phyloP scores from a whole-genome alignment of 2,329 filamentous ascomycete genomes.

The Dactylonectria estremocensis region DNA sequence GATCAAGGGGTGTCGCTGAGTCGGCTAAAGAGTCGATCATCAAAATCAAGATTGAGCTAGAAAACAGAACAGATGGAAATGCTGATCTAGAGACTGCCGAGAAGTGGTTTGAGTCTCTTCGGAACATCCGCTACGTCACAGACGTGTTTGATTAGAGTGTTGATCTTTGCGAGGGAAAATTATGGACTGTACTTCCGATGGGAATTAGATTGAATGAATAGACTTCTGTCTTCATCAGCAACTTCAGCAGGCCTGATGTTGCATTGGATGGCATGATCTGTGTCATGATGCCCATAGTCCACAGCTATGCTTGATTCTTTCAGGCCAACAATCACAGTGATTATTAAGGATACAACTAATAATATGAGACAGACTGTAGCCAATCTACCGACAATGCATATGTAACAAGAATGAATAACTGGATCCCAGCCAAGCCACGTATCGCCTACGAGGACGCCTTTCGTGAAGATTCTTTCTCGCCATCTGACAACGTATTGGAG shows the following conservation, averaged over 20 bases:
- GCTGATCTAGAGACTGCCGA: slow-evolving; percentile 53
- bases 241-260: too few species aligned
- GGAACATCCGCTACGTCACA: slow-evolving; percentile 68
- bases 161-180: neutral
- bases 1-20: slow-evolving; percentile 63
- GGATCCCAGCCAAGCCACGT: neutral
- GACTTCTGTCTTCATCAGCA: neutral
- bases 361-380: too few species aligned
- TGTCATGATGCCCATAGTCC: too few species aligned
- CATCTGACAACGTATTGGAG: neutral
- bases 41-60: slow-evolving; percentile 52
- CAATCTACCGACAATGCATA: too few species aligned
- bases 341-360: too few species aligned
- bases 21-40: slow-evolving; percentile 52
- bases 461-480: slow-evolving; percentile 3
- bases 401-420: neutral
- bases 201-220: neutral
- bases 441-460: slow-evolving; percentile 5
- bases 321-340: too few species aligned
- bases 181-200: neutral
- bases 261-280: too few species aligned
- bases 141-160: slow-evolving; percentile 70
- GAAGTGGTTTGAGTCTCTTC: slow-evolving; percentile 62
- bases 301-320: too few species aligned
- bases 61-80: slow-evolving; percentile 35